A percentile compares a stretch with the other conserved stretches of the same genome.
phyloP scores from a whole-genome alignment of 1,284 basidiomycete species.

The Boletus semigastroideus region DNA sequence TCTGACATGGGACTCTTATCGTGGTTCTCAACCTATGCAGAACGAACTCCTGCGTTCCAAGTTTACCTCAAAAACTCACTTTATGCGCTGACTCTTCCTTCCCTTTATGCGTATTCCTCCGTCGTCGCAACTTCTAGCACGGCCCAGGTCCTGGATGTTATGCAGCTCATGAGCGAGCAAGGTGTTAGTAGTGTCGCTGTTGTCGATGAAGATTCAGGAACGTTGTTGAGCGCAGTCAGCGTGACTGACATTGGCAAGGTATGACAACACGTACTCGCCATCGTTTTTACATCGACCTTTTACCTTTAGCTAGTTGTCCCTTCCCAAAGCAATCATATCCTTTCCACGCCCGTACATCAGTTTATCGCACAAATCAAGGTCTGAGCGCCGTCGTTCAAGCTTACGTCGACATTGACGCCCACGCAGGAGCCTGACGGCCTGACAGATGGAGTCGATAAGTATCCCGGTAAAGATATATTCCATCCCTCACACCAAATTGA shows the following conservation, averaged over 20 bases:
- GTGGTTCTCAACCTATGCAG: slow-evolving; percentile 60
- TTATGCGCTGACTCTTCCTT: slow-evolving; percentile 58
- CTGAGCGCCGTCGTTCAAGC: background rate
- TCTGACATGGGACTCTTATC: slow-evolving; percentile 61
- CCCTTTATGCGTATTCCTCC: slow-evolving; percentile 57
- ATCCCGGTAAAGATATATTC: slow-evolving; percentile 51
- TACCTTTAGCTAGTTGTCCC: slow-evolving; percentile 63
- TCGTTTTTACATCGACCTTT: background rate
- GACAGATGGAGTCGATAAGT: slow-evolving; percentile 70
- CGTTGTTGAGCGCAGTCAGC: slow-evolving; percentile 68
- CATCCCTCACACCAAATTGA: background rate
- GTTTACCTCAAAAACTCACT: slow-evolving; percentile 59
- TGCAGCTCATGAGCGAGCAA: slow-evolving; percentile 77
- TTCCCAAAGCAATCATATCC: slow-evolving; percentile 69
- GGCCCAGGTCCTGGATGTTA: slow-evolving; percentile 67
- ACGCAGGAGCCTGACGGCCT: slow-evolving; percentile 62
- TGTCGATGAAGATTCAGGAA: slow-evolving; percentile 56
- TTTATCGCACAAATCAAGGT: slow-evolving; percentile 73
- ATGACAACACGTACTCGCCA: slow-evolving; percentile 2
- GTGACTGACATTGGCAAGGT: slow-evolving; percentile 78
- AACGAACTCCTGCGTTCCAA: slow-evolving; percentile 47
- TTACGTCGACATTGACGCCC: slow-evolving; percentile 1
- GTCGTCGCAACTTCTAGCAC: slow-evolving; percentile 60
- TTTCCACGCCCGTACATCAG: slow-evolving; percentile 61
- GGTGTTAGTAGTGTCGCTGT: slow-evolving; percentile 79